phyloP scores from a whole-genome alignment of 495 filamentous ascomycete genomes.

The Delitschia confertaspora region DNA sequence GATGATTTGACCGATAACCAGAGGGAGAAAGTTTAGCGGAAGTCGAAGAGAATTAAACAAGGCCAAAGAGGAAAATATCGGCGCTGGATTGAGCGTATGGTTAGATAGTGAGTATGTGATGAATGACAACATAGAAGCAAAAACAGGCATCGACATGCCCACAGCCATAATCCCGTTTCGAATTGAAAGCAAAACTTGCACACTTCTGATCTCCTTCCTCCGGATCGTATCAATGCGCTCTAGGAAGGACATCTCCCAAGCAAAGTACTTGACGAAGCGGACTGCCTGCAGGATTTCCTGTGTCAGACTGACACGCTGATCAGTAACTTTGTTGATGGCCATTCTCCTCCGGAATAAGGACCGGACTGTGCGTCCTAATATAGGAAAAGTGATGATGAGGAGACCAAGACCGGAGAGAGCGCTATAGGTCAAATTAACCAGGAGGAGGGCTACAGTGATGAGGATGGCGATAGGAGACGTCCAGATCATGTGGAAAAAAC shows the following conservation, averaged over 20 bases:
- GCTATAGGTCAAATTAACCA: conserved; percentile 81
- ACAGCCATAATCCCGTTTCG: conserved; percentile 78
- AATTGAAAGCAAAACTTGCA: conserved; percentile 71
- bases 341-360: conserved; percentile 60
- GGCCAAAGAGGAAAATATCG: conserved; percentile 85
- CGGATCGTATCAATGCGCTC: conserved; percentile 64
- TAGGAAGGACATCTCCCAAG: conserved; percentile 84
- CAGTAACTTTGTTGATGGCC: conserved; percentile 83
- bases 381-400: conserved; percentile 64
- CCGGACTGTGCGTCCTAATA: conserved; percentile 64
- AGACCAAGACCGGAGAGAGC: conserved; percentile 81
- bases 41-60: conserved; percentile 86
- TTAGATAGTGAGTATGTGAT: conserved; percentile 79
- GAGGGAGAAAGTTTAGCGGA: conserved; percentile 77
- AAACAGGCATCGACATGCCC: conserved; percentile 64
- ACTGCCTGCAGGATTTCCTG: conserved; percentile 89
- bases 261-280: conserved; percentile 92
- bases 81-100: conserved; percentile 60
- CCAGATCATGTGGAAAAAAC: conserved; percentile 87
- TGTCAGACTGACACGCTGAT: conserved; percentile 80
- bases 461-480: conserved; percentile 68
- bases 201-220: conserved; percentile 61
- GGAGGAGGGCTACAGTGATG: conserved; percentile 65
- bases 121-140: conserved; percentile 91
- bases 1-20: conserved; percentile 79